Percentiles rank a stretch among this genome's conserved stretches.
phyloP scores from a whole-genome alignment of 1,139 yeast genomes.

The Yamadazyma blattariae region DNA sequence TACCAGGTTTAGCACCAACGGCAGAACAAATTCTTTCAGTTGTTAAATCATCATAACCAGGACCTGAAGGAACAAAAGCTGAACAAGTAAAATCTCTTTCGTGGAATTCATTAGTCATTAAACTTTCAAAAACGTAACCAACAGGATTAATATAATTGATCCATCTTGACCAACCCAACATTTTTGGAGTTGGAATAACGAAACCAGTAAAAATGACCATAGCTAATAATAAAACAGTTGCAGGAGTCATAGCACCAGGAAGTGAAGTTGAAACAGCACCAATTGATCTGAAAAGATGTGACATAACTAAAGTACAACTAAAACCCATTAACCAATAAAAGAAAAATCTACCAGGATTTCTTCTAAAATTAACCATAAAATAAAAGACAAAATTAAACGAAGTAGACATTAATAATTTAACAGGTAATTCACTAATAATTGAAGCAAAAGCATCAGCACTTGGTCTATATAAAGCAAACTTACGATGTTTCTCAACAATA shows the following conservation, averaged over 20 bases:
- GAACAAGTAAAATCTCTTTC: conserved; percentile 48
- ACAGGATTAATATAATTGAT: conserved; percentile 57
- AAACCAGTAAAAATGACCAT: conserved; percentile 60
- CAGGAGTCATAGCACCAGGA: conserved; percentile 62
- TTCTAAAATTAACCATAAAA: conserved; percentile 56
- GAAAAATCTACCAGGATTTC: conserved; percentile 61
- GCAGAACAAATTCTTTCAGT: conserved; percentile 52
- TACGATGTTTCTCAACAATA: conserved; percentile 75
- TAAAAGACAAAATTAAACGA: conserved; percentile 49
- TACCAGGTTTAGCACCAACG: conserved; percentile 65
- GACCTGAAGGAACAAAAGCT: conserved; percentile 46
- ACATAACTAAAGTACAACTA: conserved; percentile 49
- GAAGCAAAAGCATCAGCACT: conserved; percentile 66
- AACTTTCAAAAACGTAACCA: conserved; percentile 53
- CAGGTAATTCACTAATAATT: conserved; percentile 57
- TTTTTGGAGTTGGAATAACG: conserved; percentile 52
- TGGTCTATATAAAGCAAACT: conserved; percentile 64
- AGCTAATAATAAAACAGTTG: conserved; percentile 52
- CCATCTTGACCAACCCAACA: conserved; percentile 69
- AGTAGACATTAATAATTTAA: conserved; percentile 44
- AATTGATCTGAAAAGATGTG: conserved; percentile 57
- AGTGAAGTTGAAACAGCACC: conserved; percentile 56
- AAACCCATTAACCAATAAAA: conserved; percentile 44
- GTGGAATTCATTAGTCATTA: conserved; percentile 56
- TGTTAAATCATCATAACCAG: conserved; percentile 39